Evolutionary conservation across 2,329 filamentous ascomycete genomes (phyloP), one percentile per base, ranked within the genome.

Genomic region (Stagonosporopsis vannaccii): DNA sequence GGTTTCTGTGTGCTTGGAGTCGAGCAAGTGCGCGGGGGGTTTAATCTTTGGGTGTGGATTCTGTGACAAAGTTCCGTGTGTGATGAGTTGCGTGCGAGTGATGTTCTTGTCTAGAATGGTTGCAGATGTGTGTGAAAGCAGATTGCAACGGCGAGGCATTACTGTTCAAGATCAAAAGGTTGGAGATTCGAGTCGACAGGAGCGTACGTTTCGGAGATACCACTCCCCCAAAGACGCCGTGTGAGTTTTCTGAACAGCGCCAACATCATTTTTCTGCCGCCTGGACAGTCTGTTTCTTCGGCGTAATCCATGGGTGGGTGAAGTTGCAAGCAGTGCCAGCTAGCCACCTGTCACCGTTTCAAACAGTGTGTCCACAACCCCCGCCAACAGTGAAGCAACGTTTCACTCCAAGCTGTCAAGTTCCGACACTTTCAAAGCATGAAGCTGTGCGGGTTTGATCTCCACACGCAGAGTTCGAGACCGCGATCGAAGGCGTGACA

Each of bases 341-440:
- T 43, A 48, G 37, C 36, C 43, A 48, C 17, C 36, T 48, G 51
- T 55, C 51, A 44, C 23, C 23, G 44, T 49, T 55, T 39, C 44
- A 44, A 19, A 42, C 8, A 26, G 6, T 22, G 23, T 19, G n/a
- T 32, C 20, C n/a, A 15, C 40, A 12, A 11, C 3, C 12, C 28
- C 13, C 7, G 2, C 12, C 28, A 32, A 42, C 9, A 49, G 13
- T 44, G 30, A 28, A 39, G 48, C 54, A 11, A 3, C 12, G 47
- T 52, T 57, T 52, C 37, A 51, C 26, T 39, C 26, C 35, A 25
- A 26, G 26, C 26, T 37, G 46, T 50, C 26, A 46, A 20, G 41
- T 51, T 42, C 46, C 53, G 36, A n/a, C 17, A 6, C n/a, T 43
- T 47, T 52, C 61, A 60, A 61, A 57, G 59, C 46, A 53, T 60